These are phyloP conservation scores for Fusarium veterinarium DNA, from an alignment of 2,329 filamentous ascomycete species.

Conservation along the genomic window DNA sequence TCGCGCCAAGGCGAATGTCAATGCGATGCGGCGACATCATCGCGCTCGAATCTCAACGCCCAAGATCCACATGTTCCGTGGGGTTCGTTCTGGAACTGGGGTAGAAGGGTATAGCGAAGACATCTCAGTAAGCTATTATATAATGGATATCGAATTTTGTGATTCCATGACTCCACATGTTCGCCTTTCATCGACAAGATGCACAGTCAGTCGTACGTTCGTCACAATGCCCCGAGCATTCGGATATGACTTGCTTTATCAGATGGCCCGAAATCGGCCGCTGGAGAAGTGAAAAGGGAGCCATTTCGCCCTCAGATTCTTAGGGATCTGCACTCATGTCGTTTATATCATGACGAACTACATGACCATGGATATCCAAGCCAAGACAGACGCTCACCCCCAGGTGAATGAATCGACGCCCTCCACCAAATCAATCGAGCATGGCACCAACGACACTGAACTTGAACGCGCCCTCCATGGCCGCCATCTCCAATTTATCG, in stretches of 20 bases:
- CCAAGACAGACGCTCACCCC: not conserved
- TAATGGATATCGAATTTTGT: conserved; percentile 4
- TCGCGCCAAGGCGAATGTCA: not conserved
- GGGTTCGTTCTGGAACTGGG: not conserved
- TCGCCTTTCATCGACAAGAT: conserved; percentile 30
- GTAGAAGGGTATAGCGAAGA: not conserved
- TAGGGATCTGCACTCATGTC: fast-evolving
- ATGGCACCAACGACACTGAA: conserved; percentile 58
- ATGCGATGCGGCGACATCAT: not conserved
- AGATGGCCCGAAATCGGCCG: not conserved
- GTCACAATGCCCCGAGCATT: not conserved
- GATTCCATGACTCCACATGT: conserved; percentile 8
- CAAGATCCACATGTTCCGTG: not conserved
- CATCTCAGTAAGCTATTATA: conserved; percentile 9
- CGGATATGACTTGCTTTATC: no score
- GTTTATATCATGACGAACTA: not conserved
- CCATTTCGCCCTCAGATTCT: fast-evolving
- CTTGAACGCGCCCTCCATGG: conserved; percentile 68
- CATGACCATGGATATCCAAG: conserved; percentile 24
- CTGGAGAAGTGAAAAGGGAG: not conserved
- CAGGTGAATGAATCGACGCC: conserved; percentile 4
- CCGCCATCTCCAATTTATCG: conserved; percentile 70
- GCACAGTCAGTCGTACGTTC: not conserved
- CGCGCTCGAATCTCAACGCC: not conserved
- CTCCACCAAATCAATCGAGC: conserved; percentile 42